phyloP scores from a whole-genome alignment of 257 asterid species.

The Fraxinus excelsior region DNA sequence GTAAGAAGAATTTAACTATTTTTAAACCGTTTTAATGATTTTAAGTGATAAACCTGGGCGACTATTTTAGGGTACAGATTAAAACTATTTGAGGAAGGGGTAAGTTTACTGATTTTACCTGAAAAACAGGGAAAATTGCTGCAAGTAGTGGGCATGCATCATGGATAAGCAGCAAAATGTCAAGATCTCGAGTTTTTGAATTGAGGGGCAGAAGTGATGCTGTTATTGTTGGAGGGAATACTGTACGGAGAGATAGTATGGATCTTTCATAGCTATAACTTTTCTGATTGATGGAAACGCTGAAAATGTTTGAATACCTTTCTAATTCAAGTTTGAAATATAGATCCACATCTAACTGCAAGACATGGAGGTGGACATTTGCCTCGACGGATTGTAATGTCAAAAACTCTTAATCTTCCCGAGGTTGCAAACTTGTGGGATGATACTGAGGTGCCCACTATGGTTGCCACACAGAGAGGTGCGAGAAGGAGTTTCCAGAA shows the following conservation, averaged over 20 bases:
- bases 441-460: constrained; percentile 76
- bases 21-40: constrained; percentile 18
- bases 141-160: constrained; percentile 96
- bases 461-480: constrained; percentile 96
- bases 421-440: constrained; percentile 92
- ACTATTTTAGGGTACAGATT: constrained; percentile 4
- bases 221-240: constrained; percentile 96
- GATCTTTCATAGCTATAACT: constrained; percentile 34
- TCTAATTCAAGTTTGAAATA: constrained; percentile 37
- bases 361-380: constrained; percentile 96
- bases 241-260: constrained; percentile 97
- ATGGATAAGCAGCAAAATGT: constrained; percentile 91
- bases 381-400: constrained; percentile 92
- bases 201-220: constrained; percentile 98
- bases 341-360: constrained; percentile 94
- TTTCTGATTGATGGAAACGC: constrained; percentile 22
- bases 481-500: constrained; percentile 84
- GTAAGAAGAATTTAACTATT: constrained; percentile 54
- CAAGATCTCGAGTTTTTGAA: constrained; percentile 84
- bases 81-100: constrained; percentile 7
- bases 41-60: constrained; percentile 1
- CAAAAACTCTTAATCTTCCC: constrained; percentile 89
- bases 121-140: constrained; percentile 80
- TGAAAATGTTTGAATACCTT: constrained; percentile 19
- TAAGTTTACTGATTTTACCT: constrained; percentile 15